Conservation (phyloP, 306 rosid species). For the Cajanus cajan region DNA sequence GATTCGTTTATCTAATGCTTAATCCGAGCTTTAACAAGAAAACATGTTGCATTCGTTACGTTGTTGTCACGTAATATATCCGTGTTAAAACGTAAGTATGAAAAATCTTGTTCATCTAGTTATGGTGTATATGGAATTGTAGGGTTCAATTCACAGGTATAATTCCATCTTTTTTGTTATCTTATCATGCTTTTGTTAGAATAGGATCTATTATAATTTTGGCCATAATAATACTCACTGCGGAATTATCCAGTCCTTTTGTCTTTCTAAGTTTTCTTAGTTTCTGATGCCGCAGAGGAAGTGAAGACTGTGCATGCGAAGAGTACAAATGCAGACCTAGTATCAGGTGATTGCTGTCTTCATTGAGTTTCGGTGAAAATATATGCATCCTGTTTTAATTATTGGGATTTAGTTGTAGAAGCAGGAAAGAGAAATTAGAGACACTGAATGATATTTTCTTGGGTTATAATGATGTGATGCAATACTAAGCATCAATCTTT, state of each 20-base stretch:
- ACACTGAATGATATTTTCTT: background rate
- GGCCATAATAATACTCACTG: background rate
- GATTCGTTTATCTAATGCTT: too few relatives aligned
- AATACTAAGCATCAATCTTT: background rate
- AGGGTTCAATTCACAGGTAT: background rate
- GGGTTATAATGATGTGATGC: background rate
- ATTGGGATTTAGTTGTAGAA: background rate
- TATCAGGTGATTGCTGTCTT: constrained; percentile 57
- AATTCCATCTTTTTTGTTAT: too few relatives aligned
- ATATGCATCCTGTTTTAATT: background rate
- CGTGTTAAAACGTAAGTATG: background rate
- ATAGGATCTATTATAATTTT: too few relatives aligned
- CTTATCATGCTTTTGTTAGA: too few relatives aligned
- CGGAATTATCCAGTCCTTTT: background rate
- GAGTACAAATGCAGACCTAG: constrained; percentile 64
- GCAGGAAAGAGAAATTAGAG: background rate
- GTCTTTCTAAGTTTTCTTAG: constrained; percentile 5
- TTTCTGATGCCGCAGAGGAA: constrained; percentile 48
- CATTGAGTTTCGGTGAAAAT: background rate
- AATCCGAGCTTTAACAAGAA: background rate
- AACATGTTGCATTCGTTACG: background rate
- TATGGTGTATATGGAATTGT: background rate
- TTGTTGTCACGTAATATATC: background rate
- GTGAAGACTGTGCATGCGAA: constrained; percentile 58
- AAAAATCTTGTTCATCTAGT: background rate